phyloP scores from a whole-genome alignment of 768 basidiomycete genomes.

The Panaeolus cyanescens region DNA sequence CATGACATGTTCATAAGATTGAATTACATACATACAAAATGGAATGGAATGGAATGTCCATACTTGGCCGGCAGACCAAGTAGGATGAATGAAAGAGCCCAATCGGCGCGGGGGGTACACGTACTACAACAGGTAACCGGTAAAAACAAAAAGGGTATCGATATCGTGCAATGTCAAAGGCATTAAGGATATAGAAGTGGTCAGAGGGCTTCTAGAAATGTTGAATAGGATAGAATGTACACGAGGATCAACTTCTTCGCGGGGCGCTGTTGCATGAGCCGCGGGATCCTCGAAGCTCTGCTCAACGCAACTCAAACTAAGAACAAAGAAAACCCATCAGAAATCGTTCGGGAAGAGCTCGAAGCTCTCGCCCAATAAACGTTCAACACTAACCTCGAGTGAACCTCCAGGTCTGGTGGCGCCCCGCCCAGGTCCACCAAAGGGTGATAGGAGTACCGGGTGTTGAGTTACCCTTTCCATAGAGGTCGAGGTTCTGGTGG shows the following conservation, averaged over 20 bases:
- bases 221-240: background rate
- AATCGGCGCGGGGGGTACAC: background rate
- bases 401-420: conserved; percentile 58
- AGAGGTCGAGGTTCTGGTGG: conserved; percentile 47
- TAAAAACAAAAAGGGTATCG: background rate
- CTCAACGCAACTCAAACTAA: background rate
- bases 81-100: background rate
- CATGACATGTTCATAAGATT: background rate
- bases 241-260: too few species aligned
- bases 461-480: conserved; percentile 41
- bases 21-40: background rate
- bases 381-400: conserved; percentile 26
- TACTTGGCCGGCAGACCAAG: too few species aligned
- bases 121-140: background rate
- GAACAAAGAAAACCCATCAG: background rate
- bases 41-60: background rate
- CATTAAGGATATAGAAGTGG: background rate
- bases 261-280: background rate
- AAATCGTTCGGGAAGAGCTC: background rate
- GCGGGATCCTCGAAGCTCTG: background rate
- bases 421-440: conserved; percentile 50
- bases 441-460: conserved; percentile 47
- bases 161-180: background rate
- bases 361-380: background rate
- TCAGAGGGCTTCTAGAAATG: background rate